phyloP scores from a whole-genome alignment of 805 yeast species.

The Candida fluviatilis region DNA sequence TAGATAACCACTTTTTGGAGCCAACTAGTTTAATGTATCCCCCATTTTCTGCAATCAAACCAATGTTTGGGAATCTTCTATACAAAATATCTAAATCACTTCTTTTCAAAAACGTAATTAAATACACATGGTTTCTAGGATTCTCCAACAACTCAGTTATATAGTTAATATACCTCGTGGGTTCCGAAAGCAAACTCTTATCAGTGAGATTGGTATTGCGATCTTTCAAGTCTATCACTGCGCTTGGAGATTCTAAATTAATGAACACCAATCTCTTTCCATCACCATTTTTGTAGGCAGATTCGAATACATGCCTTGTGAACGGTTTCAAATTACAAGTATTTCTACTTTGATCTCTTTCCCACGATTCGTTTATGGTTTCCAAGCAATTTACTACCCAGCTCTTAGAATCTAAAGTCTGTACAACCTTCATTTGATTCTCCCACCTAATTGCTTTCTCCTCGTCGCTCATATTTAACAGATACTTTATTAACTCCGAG shows the following conservation, averaged over 20 bases:
- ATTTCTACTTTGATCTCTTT: constrained; percentile 23
- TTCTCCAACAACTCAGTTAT: constrained; percentile 57
- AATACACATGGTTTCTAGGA: constrained; percentile 62
- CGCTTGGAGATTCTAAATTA: constrained; percentile 22
- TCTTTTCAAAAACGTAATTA: constrained; percentile 63
- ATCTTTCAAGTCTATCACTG: constrained; percentile 11
- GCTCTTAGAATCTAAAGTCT: constrained; percentile 61
- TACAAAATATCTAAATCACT: constrained; percentile 64
- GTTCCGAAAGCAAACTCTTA: constrained; percentile 41
- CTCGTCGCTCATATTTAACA: constrained; percentile 59
- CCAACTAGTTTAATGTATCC: constrained; percentile 63
- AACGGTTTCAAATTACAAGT: constrained; percentile 26
- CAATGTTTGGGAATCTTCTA: constrained; percentile 63
- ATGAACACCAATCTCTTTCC: constrained; percentile 41
- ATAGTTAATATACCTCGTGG: constrained; percentile 53
- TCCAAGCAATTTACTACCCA: constrained; percentile 66
- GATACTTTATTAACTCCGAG: constrained; percentile 56
- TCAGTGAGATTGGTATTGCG: constrained; percentile 6
- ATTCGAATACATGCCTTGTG: constrained; percentile 26
- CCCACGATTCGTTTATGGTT: constrained; percentile 46
- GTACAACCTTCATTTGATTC: constrained; percentile 52
- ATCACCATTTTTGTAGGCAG: constrained; percentile 21
- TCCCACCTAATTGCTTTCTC: constrained; percentile 65
- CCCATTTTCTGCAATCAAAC: constrained; percentile 89
- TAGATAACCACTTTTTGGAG: constrained; percentile 54